Conservation (phyloP, 441 rosid genomes). For the Corymbia calophylla region DNA sequence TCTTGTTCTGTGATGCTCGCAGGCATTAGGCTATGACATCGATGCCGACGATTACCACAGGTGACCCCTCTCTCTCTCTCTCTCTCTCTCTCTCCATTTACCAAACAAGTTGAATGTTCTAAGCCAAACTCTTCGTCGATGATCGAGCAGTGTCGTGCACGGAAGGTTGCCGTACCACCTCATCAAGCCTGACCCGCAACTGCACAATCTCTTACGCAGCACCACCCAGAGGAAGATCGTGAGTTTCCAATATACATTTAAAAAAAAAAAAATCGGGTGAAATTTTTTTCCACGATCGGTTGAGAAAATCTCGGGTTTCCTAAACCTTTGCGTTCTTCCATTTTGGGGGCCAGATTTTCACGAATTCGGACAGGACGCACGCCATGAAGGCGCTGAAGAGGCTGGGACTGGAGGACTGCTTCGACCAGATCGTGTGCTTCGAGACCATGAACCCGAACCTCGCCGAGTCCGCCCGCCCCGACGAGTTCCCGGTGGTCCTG, state of each 20-base stretch:
- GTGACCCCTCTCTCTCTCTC: background rate
- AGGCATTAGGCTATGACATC: constrained; percentile 13
- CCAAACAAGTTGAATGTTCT: background rate
- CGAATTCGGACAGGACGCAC: constrained; percentile 13
- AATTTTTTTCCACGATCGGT: background rate
- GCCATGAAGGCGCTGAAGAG: background rate
- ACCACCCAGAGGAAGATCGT: constrained; percentile 8
- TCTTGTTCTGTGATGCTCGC: background rate
- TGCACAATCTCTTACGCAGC: constrained; percentile 2
- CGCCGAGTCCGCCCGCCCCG: background rate
- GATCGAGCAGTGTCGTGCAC: constrained; percentile 6
- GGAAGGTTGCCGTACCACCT: constrained; percentile 16
- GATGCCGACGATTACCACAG: constrained; percentile 15
- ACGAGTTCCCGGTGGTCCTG: constrained; percentile 11
- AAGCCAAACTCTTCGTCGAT: background rate
- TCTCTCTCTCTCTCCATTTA: background rate
- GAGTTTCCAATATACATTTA: background rate
- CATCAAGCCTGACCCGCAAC: constrained; percentile 9
- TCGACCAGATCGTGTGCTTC: constrained; percentile 14
- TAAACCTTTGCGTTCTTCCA: background rate
- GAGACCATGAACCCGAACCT: constrained; percentile 17
- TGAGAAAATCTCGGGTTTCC: background rate
- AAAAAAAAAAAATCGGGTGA: too few relatives aligned
- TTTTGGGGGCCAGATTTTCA: constrained; percentile 1
- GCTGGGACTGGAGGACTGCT: constrained; percentile 9